Evolutionary conservation across 2,329 filamentous ascomycete genomes (phyloP), one percentile per base, ranked within the genome.

Genomic region (Fusarium sp.): DNA sequence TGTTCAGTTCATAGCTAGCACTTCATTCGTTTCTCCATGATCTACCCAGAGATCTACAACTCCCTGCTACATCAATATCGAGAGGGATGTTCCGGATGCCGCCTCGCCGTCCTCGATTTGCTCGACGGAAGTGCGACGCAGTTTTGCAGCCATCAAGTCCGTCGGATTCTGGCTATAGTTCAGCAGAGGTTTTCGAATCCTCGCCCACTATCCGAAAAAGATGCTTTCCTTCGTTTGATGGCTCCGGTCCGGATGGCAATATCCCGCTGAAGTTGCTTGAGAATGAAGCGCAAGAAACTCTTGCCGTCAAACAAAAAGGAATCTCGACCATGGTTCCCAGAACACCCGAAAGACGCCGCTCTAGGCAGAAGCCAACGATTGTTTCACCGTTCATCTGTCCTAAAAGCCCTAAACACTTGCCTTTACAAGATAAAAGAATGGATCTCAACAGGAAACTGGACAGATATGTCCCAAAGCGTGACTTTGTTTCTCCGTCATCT

Each of bases 391-490:
- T 71, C 30, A 52, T 72, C 22, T 71, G 58, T 27, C 43, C 57
- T 3, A 32, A 57, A 30, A 51, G 27, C 8, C 20, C 65, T 12
- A 56, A 16, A 11, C 32, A 34, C 4, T 46, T 47, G 16, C 57
- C 53, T 8, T 47, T 66, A 25, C 47, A 51, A 41, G 54, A 59
- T 27, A 69, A 45, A 48, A 59, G 55, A 11, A 25, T 62, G 32
- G 44, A 69, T 20, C 13, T 46, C 32, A 65, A 67, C 20, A 54
- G 60, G 11, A 63, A 64, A 8, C 78, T 82, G 5, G 86, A 89
- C 69, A 84, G 87, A 48, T 89, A 87, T 68, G 79, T 89, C 7
- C 84, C 86, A 15, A 76, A 76, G 11, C 79, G 85, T 62, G 78
- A 82, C 38, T 65, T 72, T 16, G 63, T 67, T 1, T 76, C 79